A percentile compares a stretch with the other conserved stretches of the same genome.
Conservation (phyloP, 2,329 filamentous ascomycete species). For the Aspergillus floridensis region DNA sequence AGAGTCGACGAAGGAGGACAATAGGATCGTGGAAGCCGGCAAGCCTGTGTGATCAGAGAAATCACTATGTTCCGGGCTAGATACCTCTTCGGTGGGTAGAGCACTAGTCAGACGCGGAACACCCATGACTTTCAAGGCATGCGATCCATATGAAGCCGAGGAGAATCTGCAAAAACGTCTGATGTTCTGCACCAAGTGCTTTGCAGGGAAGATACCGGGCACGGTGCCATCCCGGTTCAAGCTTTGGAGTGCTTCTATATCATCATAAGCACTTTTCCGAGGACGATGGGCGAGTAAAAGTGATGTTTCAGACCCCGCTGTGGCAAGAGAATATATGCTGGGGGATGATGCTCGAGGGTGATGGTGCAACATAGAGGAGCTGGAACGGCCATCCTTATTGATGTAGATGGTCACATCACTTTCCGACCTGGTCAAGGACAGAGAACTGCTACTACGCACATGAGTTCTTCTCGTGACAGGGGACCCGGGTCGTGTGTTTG, state of each 20-base stretch:
- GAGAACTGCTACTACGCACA: constrained; percentile 43
- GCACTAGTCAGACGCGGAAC: constrained; percentile 33
- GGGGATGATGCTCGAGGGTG: constrained; percentile 42
- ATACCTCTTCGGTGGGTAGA: constrained; percentile 29
- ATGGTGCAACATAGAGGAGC: constrained; percentile 31
- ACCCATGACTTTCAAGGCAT: constrained; percentile 49
- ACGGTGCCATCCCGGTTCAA: constrained; percentile 45
- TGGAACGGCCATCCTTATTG: constrained; percentile 28
- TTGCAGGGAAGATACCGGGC: constrained; percentile 46
- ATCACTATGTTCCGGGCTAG: constrained; percentile 46
- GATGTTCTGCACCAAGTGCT: constrained; percentile 47
- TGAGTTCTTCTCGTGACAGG: constrained; percentile 39
- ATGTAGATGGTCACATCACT: constrained; percentile 36
- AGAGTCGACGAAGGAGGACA: constrained; percentile 69
- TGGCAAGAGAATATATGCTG: constrained; percentile 48
- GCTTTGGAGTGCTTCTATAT: constrained; percentile 43
- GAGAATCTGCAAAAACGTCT: constrained; percentile 48
- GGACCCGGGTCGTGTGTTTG: constrained; percentile 38
- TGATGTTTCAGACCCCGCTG: constrained; percentile 45
- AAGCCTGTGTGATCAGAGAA: constrained; percentile 47
- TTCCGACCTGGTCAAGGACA: constrained; percentile 44
- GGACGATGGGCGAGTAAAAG: constrained; percentile 43
- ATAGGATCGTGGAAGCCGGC: constrained; percentile 50
- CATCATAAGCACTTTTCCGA: constrained; percentile 46
- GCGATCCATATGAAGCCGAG: constrained; percentile 48